Evolutionary conservation across 345 rosid genomes (phyloP).

Genomic region (Sonneratia caseolaris): DNA sequence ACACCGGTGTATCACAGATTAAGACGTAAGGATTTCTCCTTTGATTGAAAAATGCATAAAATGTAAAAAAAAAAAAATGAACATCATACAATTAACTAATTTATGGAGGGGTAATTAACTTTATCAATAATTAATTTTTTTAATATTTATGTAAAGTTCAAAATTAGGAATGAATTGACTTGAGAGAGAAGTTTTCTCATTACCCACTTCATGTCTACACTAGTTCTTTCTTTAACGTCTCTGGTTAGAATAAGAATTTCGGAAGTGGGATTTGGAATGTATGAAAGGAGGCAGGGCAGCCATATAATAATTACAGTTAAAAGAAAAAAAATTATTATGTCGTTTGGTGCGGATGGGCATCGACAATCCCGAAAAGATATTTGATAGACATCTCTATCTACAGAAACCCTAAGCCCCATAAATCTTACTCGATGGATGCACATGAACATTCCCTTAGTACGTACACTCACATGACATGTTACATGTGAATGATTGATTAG

Average conservation of each 20-base stretch:
- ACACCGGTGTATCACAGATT: too few species aligned
- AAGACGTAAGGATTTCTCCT: too few species aligned
- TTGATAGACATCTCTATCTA: neutral
- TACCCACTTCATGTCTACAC: neutral
- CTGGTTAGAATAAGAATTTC: conserved; percentile 57
- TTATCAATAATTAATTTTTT: too few species aligned
- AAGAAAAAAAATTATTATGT: neutral
- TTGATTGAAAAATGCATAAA: too few species aligned
- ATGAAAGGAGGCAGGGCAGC: neutral
- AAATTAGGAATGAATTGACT: too few species aligned
- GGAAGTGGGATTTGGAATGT: neutral
- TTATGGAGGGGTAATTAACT: too few species aligned
- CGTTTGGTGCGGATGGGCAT: neutral
- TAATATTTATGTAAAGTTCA: too few species aligned
- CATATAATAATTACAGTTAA: neutral
- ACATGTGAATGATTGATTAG: neutral
- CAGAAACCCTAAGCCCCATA: neutral
- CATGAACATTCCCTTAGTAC: neutral
- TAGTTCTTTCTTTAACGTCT: conserved; percentile 50
- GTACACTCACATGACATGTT: conserved; percentile 2
- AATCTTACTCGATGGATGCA: neutral
- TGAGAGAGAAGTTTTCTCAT: too few species aligned
- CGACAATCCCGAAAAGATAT: neutral
- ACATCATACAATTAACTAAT: too few species aligned
- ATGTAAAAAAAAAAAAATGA: too few species aligned